Evolutionary conservation across 228 moss, liverwort and hornwort genomes (phyloP), one percentile per base, ranked within the genome.

Genomic region (Sphagnum fallax): DNA sequence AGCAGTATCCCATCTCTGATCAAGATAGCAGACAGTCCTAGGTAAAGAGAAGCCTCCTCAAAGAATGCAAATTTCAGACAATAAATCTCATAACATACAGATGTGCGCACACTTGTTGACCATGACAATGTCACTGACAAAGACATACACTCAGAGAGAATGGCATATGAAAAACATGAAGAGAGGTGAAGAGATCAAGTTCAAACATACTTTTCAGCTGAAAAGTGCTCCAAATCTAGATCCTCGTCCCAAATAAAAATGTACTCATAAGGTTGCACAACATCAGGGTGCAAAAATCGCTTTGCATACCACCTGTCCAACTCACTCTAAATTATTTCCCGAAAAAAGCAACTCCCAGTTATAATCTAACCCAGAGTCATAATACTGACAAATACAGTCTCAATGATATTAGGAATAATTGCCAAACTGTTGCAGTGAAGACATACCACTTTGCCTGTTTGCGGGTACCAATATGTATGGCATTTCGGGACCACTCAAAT

Each of bases 391-490:
- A 12, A 55, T 55, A 8, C 55, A 1, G 9, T 8, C 55, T 8
- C 55, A 55, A 55, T 8, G 9, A 55, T 8, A 1, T 55, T 12
- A 55, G 8, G 55, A 8, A 8, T 12, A 55, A 8, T 8, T 55
- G 55, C 55, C 12, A 12, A 12, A 55, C 9, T 8, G 55, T 8
- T 55, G 55, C 55, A 55, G 55, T 71, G 58, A 48, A 67, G 49
- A 50, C 71, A 51, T 76, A 98, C 98, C 98, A 98, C 74, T 98
- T 98, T 11, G 94, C 93, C 85, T 98, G 98, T 75, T 92, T 98
- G 78, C 83, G 90, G 48, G 77, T 71, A 72, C 87, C 78, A 70
- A 98, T 76, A 68, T 98, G 98, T 79, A 98, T 89, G 67, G 87
- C 98, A 67, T 76, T 84, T 78, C 77, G 82, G 47, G 94, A 85